phyloP scores from a whole-genome alignment of 345 rosid species.

The Luvunga scandens region DNA sequence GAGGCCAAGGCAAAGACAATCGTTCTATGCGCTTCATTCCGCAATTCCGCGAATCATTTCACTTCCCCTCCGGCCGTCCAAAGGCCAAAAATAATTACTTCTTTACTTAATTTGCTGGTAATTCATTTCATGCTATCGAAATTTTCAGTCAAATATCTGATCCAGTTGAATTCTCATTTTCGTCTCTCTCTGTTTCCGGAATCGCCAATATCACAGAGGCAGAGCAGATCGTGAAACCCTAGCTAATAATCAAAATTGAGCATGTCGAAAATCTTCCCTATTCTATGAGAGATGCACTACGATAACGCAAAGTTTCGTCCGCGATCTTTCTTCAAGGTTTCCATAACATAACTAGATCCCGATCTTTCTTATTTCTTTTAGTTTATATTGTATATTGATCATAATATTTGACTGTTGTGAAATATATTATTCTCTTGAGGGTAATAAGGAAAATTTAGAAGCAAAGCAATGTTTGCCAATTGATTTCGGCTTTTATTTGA shows the following conservation, averaged over 20 bases:
- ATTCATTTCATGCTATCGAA: not conserved
- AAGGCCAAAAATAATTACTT: not conserved
- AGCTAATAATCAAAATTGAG: constrained; percentile 12
- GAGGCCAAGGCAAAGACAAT: too few relatives aligned
- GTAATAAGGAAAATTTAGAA: not conserved
- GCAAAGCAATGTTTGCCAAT: not conserved
- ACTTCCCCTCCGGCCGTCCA: not conserved
- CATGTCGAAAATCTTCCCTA: constrained; percentile 80
- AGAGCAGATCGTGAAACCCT: constrained; percentile 9
- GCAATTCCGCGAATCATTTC: constrained; percentile 7
- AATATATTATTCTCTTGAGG: too few relatives aligned
- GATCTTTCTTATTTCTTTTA: not conserved
- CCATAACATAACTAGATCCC: not conserved
- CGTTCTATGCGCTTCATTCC: too few relatives aligned
- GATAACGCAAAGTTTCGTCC: constrained; percentile 96
- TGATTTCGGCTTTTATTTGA: not conserved
- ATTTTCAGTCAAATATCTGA: not conserved
- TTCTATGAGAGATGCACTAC: constrained; percentile 78
- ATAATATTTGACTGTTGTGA: too few relatives aligned
- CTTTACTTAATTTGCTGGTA: too few relatives aligned
- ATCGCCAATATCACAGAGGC: not conserved
- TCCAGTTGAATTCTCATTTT: not conserved
- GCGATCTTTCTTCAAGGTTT: constrained; percentile 70
- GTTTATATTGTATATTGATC: not conserved
- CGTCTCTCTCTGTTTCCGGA: not conserved